These are phyloP conservation scores for Bacterosira constricta DNA, from an alignment of 108 stramenopile genomes.

Conservation along the genomic window DNA sequence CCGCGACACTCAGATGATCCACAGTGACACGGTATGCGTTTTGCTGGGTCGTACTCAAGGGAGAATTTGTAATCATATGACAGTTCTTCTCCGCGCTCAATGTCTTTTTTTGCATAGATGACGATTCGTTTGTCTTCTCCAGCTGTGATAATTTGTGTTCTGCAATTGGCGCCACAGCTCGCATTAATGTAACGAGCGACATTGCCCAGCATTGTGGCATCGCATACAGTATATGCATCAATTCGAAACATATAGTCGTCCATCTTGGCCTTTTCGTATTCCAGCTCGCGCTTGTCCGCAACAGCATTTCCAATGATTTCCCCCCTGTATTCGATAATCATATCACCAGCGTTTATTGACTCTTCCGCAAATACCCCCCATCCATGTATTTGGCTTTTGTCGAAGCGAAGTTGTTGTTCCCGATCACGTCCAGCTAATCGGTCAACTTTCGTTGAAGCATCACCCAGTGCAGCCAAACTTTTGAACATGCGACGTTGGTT, in stretches of 20 bases:
- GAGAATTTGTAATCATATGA: constrained; percentile 98
- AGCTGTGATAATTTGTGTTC: constrained; percentile 81
- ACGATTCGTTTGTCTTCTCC: constrained; percentile 82
- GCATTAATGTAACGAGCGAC: constrained; percentile 98
- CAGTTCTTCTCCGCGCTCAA: constrained; percentile 92
- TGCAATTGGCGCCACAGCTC: constrained; percentile 92
- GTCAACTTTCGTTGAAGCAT: constrained; percentile 40
- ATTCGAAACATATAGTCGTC: constrained; percentile 97
- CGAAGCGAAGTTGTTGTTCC: constrained; percentile 73
- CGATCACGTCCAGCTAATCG: constrained; percentile 62
- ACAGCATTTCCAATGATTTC: constrained; percentile 89
- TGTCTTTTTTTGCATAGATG: constrained; percentile 91
- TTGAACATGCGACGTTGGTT: constrained; percentile 74
- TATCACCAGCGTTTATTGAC: constrained; percentile 64
- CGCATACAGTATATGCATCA: constrained; percentile 78
- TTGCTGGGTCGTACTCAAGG: constrained; percentile 64
- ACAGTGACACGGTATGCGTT: constrained; percentile 77
- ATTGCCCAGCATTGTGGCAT: constrained; percentile 86
- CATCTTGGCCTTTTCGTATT: constrained; percentile 87
- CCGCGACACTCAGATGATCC: constrained; percentile 73
- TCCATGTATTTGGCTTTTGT: constrained; percentile 71
- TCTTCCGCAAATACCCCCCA: constrained; percentile 87
- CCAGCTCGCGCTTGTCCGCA: constrained; percentile 87
- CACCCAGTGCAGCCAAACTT: constrained; percentile 56
- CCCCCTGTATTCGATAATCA: constrained; percentile 95